phyloP scores from a whole-genome alignment of 2,329 filamentous ascomycete genomes.

The Diaporthe velutina region DNA sequence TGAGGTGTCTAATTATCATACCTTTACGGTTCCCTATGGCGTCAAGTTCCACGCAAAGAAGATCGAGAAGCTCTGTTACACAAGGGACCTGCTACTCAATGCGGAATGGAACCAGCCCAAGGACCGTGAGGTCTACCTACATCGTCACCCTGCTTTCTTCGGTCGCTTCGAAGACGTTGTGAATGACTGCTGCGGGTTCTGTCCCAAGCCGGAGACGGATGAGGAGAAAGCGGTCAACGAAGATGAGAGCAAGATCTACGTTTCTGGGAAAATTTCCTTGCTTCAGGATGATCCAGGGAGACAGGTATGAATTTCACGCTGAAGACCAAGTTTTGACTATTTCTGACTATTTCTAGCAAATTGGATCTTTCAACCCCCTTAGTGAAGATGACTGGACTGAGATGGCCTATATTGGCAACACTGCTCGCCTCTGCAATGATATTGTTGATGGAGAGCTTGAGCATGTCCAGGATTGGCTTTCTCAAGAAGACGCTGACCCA shows the following conservation, averaged over 20 bases:
- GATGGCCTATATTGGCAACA: constrained; percentile 90
- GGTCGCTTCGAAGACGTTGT: constrained; percentile 81
- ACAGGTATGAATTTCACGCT: constrained; percentile 57
- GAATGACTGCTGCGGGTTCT: constrained; percentile 85
- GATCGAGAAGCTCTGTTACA: constrained; percentile 87
- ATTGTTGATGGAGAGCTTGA: constrained; percentile 82
- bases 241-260: constrained; percentile 80
- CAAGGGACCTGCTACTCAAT: constrained; percentile 84
- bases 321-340: background rate
- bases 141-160: constrained; percentile 89
- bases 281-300: constrained; percentile 85
- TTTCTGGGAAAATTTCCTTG: constrained; percentile 80
- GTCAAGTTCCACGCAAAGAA: constrained; percentile 72
- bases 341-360: constrained; percentile 51
- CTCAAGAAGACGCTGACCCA: constrained; percentile 76
- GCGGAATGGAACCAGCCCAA: constrained; percentile 87
- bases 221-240: constrained; percentile 80
- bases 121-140: constrained; percentile 81
- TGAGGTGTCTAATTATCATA: constrained; percentile 84
- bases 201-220: constrained; percentile 75
- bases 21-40: constrained; percentile 79
- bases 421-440: constrained; percentile 81
- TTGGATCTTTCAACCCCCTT: constrained; percentile 81
- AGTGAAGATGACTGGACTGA: constrained; percentile 90
- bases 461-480: constrained; percentile 76